phyloP scores from a whole-genome alignment of 2,329 filamentous ascomycete genomes.

The Phialemonium atrogriseum region DNA sequence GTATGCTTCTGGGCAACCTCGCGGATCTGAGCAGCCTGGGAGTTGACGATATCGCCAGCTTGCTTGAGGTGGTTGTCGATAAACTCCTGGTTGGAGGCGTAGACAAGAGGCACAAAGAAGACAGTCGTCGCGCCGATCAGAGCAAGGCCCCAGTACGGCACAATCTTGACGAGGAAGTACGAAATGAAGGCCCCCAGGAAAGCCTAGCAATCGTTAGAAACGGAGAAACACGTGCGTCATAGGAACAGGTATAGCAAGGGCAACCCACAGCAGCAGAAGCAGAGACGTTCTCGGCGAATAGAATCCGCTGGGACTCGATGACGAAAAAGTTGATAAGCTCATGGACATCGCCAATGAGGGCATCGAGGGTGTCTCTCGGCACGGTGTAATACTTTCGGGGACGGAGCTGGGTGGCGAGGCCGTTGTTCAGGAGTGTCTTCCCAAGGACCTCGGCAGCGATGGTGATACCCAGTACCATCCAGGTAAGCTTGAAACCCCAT shows the following conservation, averaged over 20 bases:
- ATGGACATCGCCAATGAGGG: conserved; percentile 53
- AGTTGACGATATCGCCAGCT: conserved; percentile 47
- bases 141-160: conserved; percentile 62
- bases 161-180: conserved; percentile 61
- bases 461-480: conserved; percentile 52
- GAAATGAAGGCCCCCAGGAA: conserved; percentile 54
- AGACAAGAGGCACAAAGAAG: conserved; percentile 57
- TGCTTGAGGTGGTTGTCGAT: conserved; percentile 56
- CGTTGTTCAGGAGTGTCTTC: conserved; percentile 52
- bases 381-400: conserved; percentile 61
- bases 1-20: conserved; percentile 56
- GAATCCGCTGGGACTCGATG: conserved; percentile 59
- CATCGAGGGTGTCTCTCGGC: conserved; percentile 52
- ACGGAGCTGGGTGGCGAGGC: conserved; percentile 56
- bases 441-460: conserved; percentile 53
- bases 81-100: conserved; percentile 60
- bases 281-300: conserved; percentile 59
- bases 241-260: conserved; percentile 6
- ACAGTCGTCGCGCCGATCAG: conserved; percentile 49
- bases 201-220: conserved; percentile 31
- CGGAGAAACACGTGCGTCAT: conserved; percentile 1
- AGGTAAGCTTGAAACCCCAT: conserved; percentile 58
- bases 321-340: conserved; percentile 66
- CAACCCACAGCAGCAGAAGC: conserved; percentile 50
- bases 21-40: conserved; percentile 56